Evolutionary conservation across 768 basidiomycete genomes (phyloP), one percentile per base, ranked within the genome.

Genomic region (Suillus ampliporus): DNA sequence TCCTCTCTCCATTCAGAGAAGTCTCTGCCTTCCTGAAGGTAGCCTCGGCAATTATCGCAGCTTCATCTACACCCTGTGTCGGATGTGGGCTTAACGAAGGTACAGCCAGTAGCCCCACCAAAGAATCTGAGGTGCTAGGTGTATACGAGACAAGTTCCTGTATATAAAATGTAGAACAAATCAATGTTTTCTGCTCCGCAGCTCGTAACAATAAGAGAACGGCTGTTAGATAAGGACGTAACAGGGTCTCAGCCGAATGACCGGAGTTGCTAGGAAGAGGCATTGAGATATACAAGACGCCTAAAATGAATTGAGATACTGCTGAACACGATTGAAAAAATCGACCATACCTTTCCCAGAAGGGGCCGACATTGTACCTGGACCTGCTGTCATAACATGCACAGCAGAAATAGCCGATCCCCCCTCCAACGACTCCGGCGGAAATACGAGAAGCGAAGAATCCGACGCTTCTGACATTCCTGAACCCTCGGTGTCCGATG

Each of bases 281-380:
- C 65, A 89, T 80, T 0, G 79, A 74, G 46, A 90, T 74, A 70
- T 89, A 86, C 9, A 89, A 40, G n/a, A 89, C 79, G 80, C 81
- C 90, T 92, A 38, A 21, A 54, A 58, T 37, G 57, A 15, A 31
- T 62, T 66, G 58, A 63, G 57, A 47, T 10, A 60, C 34, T 28
- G 40, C 41, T 41, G 19, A 47, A 46, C 26, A 17, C n/a, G 23
- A 38, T 52, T 50, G 58, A 58, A 21, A 35, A 57, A 50, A 61
- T 40, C 58, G 31, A 65, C 78, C 88, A 68, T 68, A 90, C 92
- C 91, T 82, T 88, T 89, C 3, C 86, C 90, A 54, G 80, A 77
- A 0, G 94, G 94, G 23, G 90, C 82, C 5, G 90, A 88, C 78
- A 93, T 79, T 15, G 89, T 89, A 10, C 86, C 88, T 69, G 89